These are phyloP conservation scores for Porcisia hertigi DNA, from an alignment of 208 protist species.

Conservation along the genomic window DNA sequence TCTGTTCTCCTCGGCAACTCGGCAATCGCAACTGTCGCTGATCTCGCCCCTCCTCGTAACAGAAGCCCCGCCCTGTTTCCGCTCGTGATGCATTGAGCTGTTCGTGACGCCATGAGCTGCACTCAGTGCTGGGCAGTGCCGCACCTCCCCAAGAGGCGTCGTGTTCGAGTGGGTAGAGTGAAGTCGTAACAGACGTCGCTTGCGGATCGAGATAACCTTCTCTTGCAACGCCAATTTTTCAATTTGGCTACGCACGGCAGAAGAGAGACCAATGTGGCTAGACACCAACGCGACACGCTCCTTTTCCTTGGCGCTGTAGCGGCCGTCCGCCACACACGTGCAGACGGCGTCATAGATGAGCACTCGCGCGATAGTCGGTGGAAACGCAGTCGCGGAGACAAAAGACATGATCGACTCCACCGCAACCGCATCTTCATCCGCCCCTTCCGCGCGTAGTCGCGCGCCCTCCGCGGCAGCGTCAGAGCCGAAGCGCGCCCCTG, in stretches of 20 bases:
- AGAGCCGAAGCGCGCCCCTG: neutral
- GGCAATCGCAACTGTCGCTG: neutral
- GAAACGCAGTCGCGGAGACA: conserved; percentile 47
- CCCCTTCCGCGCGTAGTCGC: neutral
- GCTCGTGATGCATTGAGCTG: neutral
- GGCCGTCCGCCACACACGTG: conserved; percentile 54
- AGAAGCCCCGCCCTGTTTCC: neutral
- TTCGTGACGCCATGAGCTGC: neutral
- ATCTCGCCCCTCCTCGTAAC: neutral
- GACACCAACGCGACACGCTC: conserved; percentile 59
- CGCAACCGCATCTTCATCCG: conserved; percentile 19
- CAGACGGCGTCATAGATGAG: conserved; percentile 74
- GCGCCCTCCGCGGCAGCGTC: neutral
- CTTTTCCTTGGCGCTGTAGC: conserved; percentile 54
- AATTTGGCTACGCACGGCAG: conserved; percentile 63
- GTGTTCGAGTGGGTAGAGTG: neutral
- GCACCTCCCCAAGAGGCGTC: conserved; percentile 3
- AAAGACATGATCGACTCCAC: conserved; percentile 42
- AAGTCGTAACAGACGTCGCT: conserved; percentile 45
- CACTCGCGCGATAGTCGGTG: conserved; percentile 49
- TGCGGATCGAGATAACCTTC: conserved; percentile 51
- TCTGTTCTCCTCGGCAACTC: neutral
- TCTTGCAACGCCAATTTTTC: conserved; percentile 66
- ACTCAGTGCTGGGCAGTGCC: neutral
- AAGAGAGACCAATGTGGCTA: conserved; percentile 58